These are phyloP conservation scores for Fusarium nelsonii DNA, from an alignment of 2,329 filamentous ascomycete species.

Conservation along the genomic window DNA sequence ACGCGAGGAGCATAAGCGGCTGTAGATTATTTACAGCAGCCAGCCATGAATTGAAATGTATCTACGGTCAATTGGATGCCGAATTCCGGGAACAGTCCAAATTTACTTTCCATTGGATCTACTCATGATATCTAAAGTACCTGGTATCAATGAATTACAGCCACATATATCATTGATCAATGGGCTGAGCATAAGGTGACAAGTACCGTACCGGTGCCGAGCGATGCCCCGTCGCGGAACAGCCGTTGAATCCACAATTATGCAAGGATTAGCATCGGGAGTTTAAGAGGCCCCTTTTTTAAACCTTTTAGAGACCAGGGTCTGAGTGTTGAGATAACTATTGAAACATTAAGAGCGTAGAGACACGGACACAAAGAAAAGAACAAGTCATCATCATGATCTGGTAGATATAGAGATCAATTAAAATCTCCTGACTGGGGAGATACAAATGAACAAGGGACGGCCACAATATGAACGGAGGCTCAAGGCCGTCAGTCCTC, in stretches of 20 bases:
- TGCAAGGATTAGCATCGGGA: conserved; percentile 22
- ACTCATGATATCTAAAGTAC: too few relatives aligned
- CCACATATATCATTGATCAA: conserved; percentile 19
- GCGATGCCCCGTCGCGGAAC: conserved; percentile 43
- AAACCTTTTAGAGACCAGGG: neutral
- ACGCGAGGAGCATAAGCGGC: conserved; percentile 1
- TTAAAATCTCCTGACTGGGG: neutral
- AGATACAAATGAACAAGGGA: neutral
- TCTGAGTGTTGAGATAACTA: neutral
- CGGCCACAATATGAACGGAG: conserved; percentile 7
- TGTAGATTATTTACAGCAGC: conserved; percentile 8
- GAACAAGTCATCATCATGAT: neutral
- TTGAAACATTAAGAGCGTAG: neutral
- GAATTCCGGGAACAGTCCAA: conserved; percentile 6
- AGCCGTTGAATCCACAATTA: conserved; percentile 30
- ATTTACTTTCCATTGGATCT: too few relatives aligned
- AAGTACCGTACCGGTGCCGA: conserved; percentile 46
- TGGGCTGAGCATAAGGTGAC: conserved; percentile 45
- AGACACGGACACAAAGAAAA: neutral
- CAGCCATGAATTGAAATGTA: conserved; percentile 8
- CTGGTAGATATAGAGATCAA: neutral
- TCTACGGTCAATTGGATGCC: neutral
- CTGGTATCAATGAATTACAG: neutral
- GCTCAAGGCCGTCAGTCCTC: conserved; percentile 26
- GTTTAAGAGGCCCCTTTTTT: conserved; percentile 21